A percentile compares a stretch with the other conserved stretches of the same genome.
Evolutionary conservation across 116 monocot genomes (phyloP).

Genomic region (Cymodocea nodosa): DNA sequence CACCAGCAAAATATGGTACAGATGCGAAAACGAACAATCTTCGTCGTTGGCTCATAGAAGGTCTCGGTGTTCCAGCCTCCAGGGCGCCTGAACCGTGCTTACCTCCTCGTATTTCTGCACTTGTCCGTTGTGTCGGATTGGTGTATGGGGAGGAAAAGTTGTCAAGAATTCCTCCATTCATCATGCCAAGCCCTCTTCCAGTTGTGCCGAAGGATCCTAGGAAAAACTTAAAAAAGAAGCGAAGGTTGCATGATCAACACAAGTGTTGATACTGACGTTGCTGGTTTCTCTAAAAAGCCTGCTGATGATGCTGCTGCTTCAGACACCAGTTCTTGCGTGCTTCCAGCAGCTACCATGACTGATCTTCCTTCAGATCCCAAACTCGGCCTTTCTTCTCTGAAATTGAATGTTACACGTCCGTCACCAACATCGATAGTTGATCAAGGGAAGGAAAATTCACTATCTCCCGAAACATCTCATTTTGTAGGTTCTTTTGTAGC

Average conservation of each 20-base stretch:
- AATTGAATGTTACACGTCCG: too few species aligned
- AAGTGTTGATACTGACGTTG: constrained; percentile 5
- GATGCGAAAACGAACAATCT: constrained; percentile 46
- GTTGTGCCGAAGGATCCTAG: constrained; percentile 65
- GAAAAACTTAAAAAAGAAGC: constrained; percentile 34
- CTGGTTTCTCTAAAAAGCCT: constrained; percentile 4
- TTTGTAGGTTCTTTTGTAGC: too few species aligned
- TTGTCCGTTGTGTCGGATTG: constrained; percentile 52
- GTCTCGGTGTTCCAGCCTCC: constrained; percentile 37
- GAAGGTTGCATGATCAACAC: constrained; percentile 19
- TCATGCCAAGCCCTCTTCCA: constrained; percentile 41
- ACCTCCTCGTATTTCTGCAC: constrained; percentile 63
- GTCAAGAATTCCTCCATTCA: constrained; percentile 52
- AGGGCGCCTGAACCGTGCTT: constrained; percentile 29
- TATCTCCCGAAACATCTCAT: too few species aligned
- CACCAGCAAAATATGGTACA: constrained; percentile 10
- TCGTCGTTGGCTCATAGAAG: constrained; percentile 90
- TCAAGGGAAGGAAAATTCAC: too few species aligned
- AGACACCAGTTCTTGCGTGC: not conserved
- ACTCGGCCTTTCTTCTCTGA: too few species aligned
- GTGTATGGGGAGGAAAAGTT: constrained; percentile 59
- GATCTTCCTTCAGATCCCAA: too few species aligned
- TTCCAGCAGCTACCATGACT: too few species aligned
- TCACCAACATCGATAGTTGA: too few species aligned
- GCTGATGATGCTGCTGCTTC: constrained; percentile 11